Evolutionary conservation across 768 basidiomycete species (phyloP), one percentile per base, ranked within the genome.

Genomic region (Lactarius hengduanensis): DNA sequence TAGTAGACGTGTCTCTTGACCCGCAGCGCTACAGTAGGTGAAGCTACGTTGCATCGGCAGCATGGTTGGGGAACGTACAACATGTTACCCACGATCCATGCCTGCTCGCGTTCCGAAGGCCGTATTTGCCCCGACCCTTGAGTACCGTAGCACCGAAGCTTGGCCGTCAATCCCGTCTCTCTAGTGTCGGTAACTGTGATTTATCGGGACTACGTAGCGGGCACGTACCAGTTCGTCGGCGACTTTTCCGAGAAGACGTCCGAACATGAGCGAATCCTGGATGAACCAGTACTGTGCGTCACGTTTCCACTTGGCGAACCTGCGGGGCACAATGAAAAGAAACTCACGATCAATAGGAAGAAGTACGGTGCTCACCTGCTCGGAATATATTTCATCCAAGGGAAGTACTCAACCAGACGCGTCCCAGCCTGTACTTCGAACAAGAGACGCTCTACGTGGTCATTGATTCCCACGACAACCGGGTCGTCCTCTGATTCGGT

Each of bases 31-130:
- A 9, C 28, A 8, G n/a, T 26, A 26, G 7, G 10, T 2, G 28
- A 38, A 11, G 2, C 53, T 6, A 41, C 9, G n/a, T 22, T 38
- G 20, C n/a, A 9, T 32, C 4, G 57, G 57, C 20, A 43, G 15
- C 18, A 60, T 22, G 11, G 36, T 45, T n/a, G 7, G 18, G 50
- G 8, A 30, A 63, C 69, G 32, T 36, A 67, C 69, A 67, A 61
- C 62, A 67, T 70, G 13, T 41, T 61, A 20, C 66, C 69, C 2
- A 63, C 60, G 8, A 67, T 53, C 69, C 69, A 70, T 20, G 69
- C 66, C 10, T 43, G 36, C 60, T 70, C 66, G 11, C 63, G 53
- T 11, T 60, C 58, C 16, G 66, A 64, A 70, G 58, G 18, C 43
- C 54, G 26, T 55, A 8, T 26, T 63, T 58, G 1, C 40, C 30